Evolutionary conservation across 495 filamentous ascomycete species (phyloP).

Genomic region (Bacidia rubella): DNA sequence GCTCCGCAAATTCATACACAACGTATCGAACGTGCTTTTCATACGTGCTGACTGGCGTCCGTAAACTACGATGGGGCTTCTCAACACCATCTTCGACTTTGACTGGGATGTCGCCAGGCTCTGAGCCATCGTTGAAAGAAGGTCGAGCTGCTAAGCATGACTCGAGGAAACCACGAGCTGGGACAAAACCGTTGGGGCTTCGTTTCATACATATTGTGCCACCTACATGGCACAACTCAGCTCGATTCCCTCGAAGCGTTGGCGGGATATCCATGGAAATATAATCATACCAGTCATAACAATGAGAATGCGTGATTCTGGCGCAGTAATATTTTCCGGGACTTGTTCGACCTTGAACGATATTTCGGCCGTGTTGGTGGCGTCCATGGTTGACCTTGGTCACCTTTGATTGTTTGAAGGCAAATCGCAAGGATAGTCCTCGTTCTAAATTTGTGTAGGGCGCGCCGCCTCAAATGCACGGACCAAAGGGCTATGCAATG

Average conservation of each 20-base stretch:
- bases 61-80: constrained; percentile 42
- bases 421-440: too few species aligned
- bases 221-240: background rate
- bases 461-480: too few species aligned
- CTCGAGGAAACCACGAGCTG: constrained; percentile 70
- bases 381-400: background rate
- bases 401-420: too few species aligned
- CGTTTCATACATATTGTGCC: constrained; percentile 93
- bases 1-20: constrained; percentile 70
- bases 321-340: constrained; percentile 14
- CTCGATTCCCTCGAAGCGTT: background rate
- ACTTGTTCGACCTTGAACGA: constrained; percentile 1
- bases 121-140: constrained; percentile 77
- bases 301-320: constrained; percentile 71
- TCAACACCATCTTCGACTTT: constrained; percentile 34
- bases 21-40: constrained; percentile 72
- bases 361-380: background rate
- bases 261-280: background rate
- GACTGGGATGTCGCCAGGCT: constrained; percentile 39
- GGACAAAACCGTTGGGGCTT: constrained; percentile 50
- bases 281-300: constrained; percentile 61
- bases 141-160: constrained; percentile 71
- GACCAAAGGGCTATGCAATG: too few species aligned
- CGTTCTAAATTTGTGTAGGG: too few species aligned
- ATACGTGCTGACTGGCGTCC: constrained; percentile 73